These are phyloP conservation scores for Crucihimalaya himalaica DNA, from an alignment of 345 rosid genomes.

Conservation along the genomic window DNA sequence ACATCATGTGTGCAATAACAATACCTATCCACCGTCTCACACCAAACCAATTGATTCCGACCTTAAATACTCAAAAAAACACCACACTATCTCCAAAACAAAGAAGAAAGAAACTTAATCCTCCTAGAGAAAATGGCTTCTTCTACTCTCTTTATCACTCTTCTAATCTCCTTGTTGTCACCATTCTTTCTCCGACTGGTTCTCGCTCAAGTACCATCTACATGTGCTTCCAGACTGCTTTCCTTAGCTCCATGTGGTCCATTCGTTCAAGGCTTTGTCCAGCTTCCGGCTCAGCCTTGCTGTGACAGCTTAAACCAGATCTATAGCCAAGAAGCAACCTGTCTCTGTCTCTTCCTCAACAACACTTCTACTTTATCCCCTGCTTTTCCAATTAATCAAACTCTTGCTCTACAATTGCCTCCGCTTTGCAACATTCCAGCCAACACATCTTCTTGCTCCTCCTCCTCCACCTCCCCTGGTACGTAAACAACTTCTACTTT, in stretches of 20 bases:
- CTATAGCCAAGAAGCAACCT: slow-evolving; percentile 52
- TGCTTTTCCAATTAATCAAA: slow-evolving; percentile 65
- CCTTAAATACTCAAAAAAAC: slow-evolving; percentile 34
- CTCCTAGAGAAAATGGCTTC: slow-evolving; percentile 27
- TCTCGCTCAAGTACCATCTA: slow-evolving; percentile 47
- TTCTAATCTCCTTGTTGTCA: slow-evolving; percentile 39
- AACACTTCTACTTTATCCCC: slow-evolving; percentile 44
- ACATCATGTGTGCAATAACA: slow-evolving; percentile 52
- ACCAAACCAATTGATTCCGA: slow-evolving; percentile 43
- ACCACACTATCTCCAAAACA: slow-evolving; percentile 12
- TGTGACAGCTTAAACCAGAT: slow-evolving; percentile 66
- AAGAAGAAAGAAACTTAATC: slow-evolving; percentile 38
- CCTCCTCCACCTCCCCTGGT: slow-evolving; percentile 42
- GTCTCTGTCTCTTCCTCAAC: slow-evolving; percentile 74
- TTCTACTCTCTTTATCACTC: slow-evolving; percentile 32
- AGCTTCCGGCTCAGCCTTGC: slow-evolving; percentile 57
- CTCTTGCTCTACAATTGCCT: slow-evolving; percentile 66
- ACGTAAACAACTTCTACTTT: neutral
- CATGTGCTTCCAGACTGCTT: slow-evolving; percentile 61
- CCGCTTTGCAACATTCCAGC: slow-evolving; percentile 54
- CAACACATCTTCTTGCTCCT: slow-evolving; percentile 56
- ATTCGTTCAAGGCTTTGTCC: slow-evolving; percentile 63
- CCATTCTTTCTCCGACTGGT: slow-evolving; percentile 21
- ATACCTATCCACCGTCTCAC: slow-evolving; percentile 36
- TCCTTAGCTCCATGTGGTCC: slow-evolving; percentile 70